phyloP scores from a whole-genome alignment of 306 rosid species.

The Quercus gilva region DNA sequence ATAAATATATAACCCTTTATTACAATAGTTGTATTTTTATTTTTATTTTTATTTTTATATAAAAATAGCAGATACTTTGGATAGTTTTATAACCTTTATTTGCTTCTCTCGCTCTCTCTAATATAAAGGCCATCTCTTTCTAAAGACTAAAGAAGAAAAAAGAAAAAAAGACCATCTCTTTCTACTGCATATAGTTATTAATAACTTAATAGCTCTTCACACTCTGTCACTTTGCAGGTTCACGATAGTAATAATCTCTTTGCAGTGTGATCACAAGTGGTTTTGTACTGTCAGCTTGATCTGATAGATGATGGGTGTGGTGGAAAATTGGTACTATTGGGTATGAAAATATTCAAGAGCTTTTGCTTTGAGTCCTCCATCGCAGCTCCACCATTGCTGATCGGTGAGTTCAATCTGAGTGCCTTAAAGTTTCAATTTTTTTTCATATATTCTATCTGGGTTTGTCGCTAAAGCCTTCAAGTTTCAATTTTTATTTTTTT shows the following conservation, averaged over 20 bases:
- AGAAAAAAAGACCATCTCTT: neutral
- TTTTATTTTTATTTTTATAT: neutral
- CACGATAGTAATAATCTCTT: constrained; percentile 9
- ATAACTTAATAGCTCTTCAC: neutral
- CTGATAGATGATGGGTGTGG: constrained; percentile 41
- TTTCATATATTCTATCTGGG: constrained; percentile 19
- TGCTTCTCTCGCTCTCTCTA: neutral
- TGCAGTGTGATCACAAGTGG: constrained; percentile 30
- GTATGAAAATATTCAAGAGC: constrained; percentile 62
- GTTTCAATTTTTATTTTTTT: neutral
- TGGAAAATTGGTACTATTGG: constrained; percentile 61
- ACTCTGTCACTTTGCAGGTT: constrained; percentile 4
- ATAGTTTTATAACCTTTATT: neutral
- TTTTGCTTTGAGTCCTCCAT: constrained; percentile 42
- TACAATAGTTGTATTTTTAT: constrained; percentile 16
- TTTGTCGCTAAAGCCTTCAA: constrained; percentile 14
- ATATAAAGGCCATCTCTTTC: neutral
- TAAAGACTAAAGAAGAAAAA: neutral
- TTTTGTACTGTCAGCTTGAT: constrained; percentile 31
- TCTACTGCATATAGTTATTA: neutral
- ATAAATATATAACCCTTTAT: neutral
- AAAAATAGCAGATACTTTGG: constrained; percentile 3
- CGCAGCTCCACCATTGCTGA: constrained; percentile 63
- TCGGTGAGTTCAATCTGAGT: constrained; percentile 52
- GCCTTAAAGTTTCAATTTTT: constrained; percentile 15